These are phyloP conservation scores for Alternaria sp. DNA, from an alignment of 2,329 filamentous ascomycete species.

Conservation along the genomic window DNA sequence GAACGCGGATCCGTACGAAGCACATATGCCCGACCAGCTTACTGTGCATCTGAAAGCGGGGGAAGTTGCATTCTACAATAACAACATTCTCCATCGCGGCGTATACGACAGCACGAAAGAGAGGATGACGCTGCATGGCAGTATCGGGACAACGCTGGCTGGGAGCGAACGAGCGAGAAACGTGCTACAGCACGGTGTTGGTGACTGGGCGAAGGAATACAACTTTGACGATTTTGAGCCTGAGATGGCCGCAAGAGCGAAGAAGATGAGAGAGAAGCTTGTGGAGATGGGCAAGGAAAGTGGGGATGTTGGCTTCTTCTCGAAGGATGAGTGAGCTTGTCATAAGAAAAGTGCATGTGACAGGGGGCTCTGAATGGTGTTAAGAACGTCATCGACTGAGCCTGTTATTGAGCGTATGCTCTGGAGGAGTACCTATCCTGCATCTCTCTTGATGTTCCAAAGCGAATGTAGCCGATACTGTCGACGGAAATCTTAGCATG, in stretches of 20 bases:
- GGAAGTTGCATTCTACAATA: conserved; percentile 88
- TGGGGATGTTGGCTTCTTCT: conserved; percentile 67
- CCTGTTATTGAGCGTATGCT: too few relatives aligned
- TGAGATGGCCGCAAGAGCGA: conserved; percentile 66
- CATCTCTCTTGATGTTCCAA: too few relatives aligned
- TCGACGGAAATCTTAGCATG: too few relatives aligned
- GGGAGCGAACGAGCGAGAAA: conserved; percentile 70
- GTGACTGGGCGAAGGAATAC: conserved; percentile 69
- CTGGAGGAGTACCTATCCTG: too few relatives aligned
- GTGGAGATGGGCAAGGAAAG: conserved; percentile 69
- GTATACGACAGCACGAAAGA: conserved; percentile 68
- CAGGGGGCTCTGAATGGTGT: not conserved
- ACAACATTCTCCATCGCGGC: conserved; percentile 83
- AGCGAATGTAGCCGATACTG: too few relatives aligned
- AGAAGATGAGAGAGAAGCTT: conserved; percentile 70
- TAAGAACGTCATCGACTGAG: too few relatives aligned
- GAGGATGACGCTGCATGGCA: conserved; percentile 76
- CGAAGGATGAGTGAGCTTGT: conserved; percentile 43
- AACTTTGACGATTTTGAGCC: conserved; percentile 69
- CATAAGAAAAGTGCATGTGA: not conserved
- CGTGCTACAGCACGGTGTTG: conserved; percentile 78
- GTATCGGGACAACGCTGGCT: conserved; percentile 69
- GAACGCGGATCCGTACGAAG: conserved; percentile 70
- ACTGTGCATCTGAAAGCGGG: conserved; percentile 74
- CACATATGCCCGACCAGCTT: conserved; percentile 68